A percentile compares a stretch with the other conserved stretches of the same genome.
Conservation (phyloP, 140 eudicot genomes). For the Stevia rebaudiana region DNA sequence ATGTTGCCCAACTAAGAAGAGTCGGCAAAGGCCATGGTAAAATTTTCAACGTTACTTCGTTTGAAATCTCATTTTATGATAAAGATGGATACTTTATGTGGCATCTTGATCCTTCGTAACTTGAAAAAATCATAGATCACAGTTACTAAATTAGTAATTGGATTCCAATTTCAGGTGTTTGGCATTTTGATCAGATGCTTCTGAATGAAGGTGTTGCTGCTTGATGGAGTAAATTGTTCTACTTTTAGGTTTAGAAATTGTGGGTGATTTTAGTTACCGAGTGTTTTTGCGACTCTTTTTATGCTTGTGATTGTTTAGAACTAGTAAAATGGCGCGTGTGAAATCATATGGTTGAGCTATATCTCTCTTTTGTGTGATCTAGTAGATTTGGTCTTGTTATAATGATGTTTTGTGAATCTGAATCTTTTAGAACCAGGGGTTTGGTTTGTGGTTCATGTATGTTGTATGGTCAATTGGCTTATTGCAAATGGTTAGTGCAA, state of each 20-base stretch:
- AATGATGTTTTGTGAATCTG: neutral
- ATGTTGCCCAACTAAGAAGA: conserved; percentile 92
- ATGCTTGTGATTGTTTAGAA: neutral
- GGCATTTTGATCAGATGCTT: conserved; percentile 69
- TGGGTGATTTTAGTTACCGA: neutral
- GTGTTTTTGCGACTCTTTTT: neutral
- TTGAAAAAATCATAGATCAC: neutral
- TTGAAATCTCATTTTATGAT: neutral
- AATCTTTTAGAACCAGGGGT: conserved; percentile 1
- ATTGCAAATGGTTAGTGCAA: neutral
- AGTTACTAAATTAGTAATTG: neutral
- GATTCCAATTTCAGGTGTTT: conserved; percentile 25
- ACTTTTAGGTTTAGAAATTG: neutral
- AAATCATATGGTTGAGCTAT: neutral
- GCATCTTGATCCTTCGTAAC: neutral
- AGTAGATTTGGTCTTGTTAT: neutral
- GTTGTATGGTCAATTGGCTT: neutral
- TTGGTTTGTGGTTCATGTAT: neutral
- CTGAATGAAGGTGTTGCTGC: conserved; percentile 51
- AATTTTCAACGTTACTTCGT: neutral
- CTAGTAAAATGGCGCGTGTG: neutral
- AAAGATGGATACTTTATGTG: neutral
- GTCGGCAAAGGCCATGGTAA: conserved; percentile 98
- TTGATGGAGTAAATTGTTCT: conserved; percentile 9
- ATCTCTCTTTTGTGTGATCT: neutral